These are phyloP conservation scores for Esteya vermicola DNA, from an alignment of 2,329 filamentous ascomycete species.

Conservation along the genomic window DNA sequence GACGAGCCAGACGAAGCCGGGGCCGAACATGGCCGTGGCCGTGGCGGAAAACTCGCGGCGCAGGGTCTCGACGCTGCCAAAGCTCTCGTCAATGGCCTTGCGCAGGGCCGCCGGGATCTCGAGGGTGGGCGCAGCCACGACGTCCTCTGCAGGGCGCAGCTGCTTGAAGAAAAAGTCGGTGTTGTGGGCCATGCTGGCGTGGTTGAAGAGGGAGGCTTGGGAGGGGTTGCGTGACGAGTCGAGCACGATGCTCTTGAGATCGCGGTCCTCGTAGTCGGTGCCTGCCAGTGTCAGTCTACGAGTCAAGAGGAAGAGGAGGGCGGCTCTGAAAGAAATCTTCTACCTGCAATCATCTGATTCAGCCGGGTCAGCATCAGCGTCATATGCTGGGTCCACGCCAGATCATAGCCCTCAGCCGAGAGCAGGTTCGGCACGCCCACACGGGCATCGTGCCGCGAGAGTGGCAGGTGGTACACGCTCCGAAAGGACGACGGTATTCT, in stretches of 20 bases:
- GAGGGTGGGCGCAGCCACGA: not conserved
- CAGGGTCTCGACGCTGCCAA: conserved; percentile 73
- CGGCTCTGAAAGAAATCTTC: not conserved
- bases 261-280: conserved; percentile 41
- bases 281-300: conserved; percentile 26
- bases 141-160: conserved; percentile 18
- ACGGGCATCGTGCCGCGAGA: conserved; percentile 28
- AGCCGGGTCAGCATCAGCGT: conserved; percentile 57
- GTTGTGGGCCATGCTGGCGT: conserved; percentile 93
- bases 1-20: conserved; percentile 94
- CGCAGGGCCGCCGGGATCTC: conserved; percentile 42
- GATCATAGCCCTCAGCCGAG: conserved; percentile 51
- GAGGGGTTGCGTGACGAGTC: conserved; percentile 65
- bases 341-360: conserved; percentile 60
- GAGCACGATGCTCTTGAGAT: conserved; percentile 54
- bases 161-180: conserved; percentile 68
- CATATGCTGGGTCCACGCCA: conserved; percentile 79
- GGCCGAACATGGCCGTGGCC: conserved; percentile 85
- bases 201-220: conserved; percentile 76
- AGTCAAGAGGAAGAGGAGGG: not conserved
- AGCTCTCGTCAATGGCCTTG: conserved; percentile 49
- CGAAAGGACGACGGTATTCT: conserved; percentile 14
- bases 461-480: conserved; percentile 19
- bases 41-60: conserved; percentile 66
- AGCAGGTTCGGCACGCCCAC: conserved; percentile 36